phyloP scores from a whole-genome alignment of 768 basidiomycete genomes.

The Lactarius hatsudake region DNA sequence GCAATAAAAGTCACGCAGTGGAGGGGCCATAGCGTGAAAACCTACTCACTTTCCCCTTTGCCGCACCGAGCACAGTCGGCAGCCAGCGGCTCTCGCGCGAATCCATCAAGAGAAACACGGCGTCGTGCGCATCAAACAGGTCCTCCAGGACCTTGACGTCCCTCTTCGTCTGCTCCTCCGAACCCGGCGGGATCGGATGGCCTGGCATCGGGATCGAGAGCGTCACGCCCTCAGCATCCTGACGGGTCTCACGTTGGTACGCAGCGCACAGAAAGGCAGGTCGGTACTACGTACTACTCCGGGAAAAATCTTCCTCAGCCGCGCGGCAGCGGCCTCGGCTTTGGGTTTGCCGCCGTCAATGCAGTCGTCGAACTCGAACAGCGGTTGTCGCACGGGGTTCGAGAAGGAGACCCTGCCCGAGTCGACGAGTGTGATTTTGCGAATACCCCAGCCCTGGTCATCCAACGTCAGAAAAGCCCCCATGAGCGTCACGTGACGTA shows the following conservation, averaged over 20 bases:
- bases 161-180: conserved; percentile 54
- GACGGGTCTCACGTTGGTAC: not conserved
- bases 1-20: conserved; percentile 1
- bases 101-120: conserved; percentile 92
- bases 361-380: conserved; percentile 95
- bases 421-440: conserved; percentile 91
- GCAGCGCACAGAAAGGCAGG: not conserved
- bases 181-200: conserved; percentile 73
- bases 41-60: conserved; percentile 71
- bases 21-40: not conserved
- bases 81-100: conserved; percentile 98
- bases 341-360: conserved; percentile 91
- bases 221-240: conserved; percentile 80
- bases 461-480: not conserved
- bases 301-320: conserved; percentile 86
- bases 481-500: conserved; percentile 32
- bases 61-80: conserved; percentile 82
- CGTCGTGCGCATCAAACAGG: conserved; percentile 85
- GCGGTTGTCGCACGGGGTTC: conserved; percentile 94
- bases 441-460: conserved; percentile 90
- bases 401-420: conserved; percentile 91
- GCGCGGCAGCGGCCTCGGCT: conserved; percentile 84
- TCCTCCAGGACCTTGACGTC: conserved; percentile 72
- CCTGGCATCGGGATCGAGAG: conserved; percentile 97
- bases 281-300: conserved; percentile 65